phyloP scores from a whole-genome alignment of 2,329 filamentous ascomycete genomes.

The Pseudogymnoascus sp. region DNA sequence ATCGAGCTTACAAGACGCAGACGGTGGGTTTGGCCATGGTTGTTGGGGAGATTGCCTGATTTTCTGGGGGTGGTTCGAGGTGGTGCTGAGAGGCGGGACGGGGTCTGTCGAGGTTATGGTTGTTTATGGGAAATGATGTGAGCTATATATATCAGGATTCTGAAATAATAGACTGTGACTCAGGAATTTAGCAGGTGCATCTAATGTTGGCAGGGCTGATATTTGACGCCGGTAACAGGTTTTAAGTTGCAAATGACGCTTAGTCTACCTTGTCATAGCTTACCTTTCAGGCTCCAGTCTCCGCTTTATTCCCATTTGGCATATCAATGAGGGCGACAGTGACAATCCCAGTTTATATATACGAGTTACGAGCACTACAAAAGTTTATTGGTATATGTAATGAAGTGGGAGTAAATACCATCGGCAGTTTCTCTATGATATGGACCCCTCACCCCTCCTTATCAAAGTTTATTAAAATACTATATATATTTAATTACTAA shows the following conservation, averaged over 20 bases:
- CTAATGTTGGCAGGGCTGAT: not conserved
- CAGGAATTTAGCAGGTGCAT: not conserved
- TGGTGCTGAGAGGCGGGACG: not conserved
- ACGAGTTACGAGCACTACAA: not conserved
- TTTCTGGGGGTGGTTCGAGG: not conserved
- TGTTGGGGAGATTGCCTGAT: not conserved
- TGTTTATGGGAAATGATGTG: not conserved
- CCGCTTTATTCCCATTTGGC: not conserved
- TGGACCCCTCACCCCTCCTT: not conserved
- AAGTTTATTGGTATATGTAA: not conserved
- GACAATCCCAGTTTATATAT: not conserved
- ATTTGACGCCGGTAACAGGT: not conserved
- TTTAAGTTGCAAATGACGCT: not conserved
- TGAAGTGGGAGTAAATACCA: not conserved
- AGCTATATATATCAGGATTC: not conserved
- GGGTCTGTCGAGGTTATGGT: not conserved
- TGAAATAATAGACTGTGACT: not conserved
- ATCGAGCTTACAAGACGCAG: conserved; percentile 1
- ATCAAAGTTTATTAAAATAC: not conserved
- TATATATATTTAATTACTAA: not conserved
- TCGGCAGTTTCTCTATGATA: not conserved
- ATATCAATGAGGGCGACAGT: not conserved
- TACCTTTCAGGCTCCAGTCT: not conserved
- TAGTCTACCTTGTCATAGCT: not conserved
- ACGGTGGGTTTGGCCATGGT: not conserved